phyloP scores from a whole-genome alignment of 345 rosid species.

The Eucalyptus victrix region DNA sequence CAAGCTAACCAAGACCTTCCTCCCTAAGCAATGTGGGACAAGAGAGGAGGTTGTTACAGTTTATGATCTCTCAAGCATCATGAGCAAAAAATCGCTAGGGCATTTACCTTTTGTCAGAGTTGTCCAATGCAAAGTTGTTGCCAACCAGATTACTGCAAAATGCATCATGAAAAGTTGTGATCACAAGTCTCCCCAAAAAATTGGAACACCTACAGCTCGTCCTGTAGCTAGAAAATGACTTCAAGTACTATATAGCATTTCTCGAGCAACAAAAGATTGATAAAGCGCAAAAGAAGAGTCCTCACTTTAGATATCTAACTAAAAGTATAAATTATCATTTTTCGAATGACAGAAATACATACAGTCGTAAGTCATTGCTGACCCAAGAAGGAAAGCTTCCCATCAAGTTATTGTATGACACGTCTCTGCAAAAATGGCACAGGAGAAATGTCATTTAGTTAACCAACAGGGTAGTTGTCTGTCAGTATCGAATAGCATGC shows the following conservation, averaged over 20 bases:
- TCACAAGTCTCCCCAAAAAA: not conserved
- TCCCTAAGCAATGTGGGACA: too few relatives aligned
- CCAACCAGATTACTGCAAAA: constrained; percentile 60
- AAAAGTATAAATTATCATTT: not conserved
- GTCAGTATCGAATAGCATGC: not conserved
- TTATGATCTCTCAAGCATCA: not conserved
- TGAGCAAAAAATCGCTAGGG: not conserved
- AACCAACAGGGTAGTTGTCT: fast-evolving
- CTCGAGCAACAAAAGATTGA: not conserved
- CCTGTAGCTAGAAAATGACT: not conserved
- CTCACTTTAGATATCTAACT: not conserved
- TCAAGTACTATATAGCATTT: not conserved
- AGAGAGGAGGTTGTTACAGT: too few relatives aligned
- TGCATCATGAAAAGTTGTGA: not conserved
- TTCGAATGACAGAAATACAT: not conserved
- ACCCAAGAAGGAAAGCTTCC: constrained; percentile 72
- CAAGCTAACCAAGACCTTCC: too few relatives aligned
- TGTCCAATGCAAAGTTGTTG: constrained; percentile 44
- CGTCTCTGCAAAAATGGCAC: constrained; percentile 11
- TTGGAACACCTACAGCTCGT: not conserved
- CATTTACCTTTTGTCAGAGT: constrained; percentile 27
- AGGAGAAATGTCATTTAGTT: not conserved
- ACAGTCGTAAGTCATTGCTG: constrained; percentile 29
- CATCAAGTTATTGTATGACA: constrained; percentile 57
- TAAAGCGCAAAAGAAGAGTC: not conserved